phyloP scores from a whole-genome alignment of 768 basidiomycete species.

The Mycena belliarum region DNA sequence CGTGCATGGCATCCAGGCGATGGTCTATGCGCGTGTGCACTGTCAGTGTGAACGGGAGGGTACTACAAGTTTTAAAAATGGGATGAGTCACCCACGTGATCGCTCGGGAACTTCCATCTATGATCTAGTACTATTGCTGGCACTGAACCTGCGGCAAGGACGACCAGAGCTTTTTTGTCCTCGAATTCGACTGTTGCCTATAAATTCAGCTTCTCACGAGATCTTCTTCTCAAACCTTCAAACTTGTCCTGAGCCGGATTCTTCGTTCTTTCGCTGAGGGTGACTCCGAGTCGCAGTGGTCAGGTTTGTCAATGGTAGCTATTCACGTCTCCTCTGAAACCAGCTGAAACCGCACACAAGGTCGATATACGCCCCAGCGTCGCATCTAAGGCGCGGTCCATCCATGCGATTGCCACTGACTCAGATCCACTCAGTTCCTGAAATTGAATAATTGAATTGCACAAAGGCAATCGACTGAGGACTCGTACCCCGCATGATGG shows the following conservation, averaged over 20 bases:
- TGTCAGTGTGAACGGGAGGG: background rate
- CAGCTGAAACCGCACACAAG: no score
- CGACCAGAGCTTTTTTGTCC: no score
- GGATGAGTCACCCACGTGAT: background rate
- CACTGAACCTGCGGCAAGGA: no score
- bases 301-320: no score
- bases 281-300: no score
- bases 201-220: no score
- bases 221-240: no score
- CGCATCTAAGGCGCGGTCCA: background rate
- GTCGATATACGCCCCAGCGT: constrained; percentile 10
- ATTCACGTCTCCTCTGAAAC: no score
- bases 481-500: constrained; percentile 15
- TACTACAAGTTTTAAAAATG: background rate
- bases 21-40: background rate
- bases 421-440: constrained; percentile 14
- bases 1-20: constrained; percentile 22
- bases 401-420: constrained; percentile 7
- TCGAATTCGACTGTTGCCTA: no score
- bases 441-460: no score
- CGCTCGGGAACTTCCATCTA: background rate
- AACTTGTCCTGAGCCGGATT: no score
- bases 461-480: background rate
- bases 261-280: no score
- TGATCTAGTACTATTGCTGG: background rate